Evolutionary conservation across 2,329 filamentous ascomycete genomes (phyloP).

Genomic region (Fusarium circinatum): DNA sequence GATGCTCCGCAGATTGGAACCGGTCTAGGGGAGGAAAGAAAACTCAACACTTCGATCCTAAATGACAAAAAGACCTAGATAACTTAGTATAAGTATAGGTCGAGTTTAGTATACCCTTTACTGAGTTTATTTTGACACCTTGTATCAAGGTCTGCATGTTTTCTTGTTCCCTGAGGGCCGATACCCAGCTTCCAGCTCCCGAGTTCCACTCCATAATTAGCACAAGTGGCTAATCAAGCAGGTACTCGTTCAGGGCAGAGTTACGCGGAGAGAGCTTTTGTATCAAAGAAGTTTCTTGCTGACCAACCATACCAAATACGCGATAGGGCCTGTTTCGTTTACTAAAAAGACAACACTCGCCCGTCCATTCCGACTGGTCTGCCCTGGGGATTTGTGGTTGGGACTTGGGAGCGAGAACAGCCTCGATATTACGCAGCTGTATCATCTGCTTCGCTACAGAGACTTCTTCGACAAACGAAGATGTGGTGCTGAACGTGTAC

Average conservation of each 20-base stretch:
- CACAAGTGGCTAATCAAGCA: slow-evolving; percentile 31
- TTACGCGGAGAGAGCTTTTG: slow-evolving; percentile 26
- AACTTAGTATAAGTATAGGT: too few species aligned
- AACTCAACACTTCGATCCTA: too few species aligned
- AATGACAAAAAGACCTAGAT: too few species aligned
- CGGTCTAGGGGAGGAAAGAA: background rate
- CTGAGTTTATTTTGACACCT: too few species aligned
- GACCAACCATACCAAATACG: slow-evolving; percentile 22
- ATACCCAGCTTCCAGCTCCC: slow-evolving; percentile 36
- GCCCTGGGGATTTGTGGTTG: slow-evolving; percentile 3
- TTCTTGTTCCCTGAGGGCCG: too few species aligned
- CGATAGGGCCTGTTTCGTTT: slow-evolving; percentile 28
- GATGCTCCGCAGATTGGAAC: slow-evolving; percentile 40
- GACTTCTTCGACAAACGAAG: slow-evolving; percentile 7
- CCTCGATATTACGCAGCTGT: slow-evolving; percentile 26
- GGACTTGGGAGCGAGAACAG: slow-evolving; percentile 1
- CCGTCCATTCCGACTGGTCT: slow-evolving; percentile 37
- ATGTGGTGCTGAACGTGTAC: slow-evolving; percentile 23
- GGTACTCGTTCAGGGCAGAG: slow-evolving; percentile 27
- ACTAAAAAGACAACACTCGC: slow-evolving; percentile 10
- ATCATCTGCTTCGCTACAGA: slow-evolving; percentile 14
- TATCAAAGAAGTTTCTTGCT: slow-evolving; percentile 11
- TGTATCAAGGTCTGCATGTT: too few species aligned
- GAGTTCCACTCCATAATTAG: slow-evolving; percentile 40
- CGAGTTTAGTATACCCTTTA: too few species aligned